Conservation (phyloP, 2,329 filamentous ascomycete species). For the Talaromyces pinophilus region DNA sequence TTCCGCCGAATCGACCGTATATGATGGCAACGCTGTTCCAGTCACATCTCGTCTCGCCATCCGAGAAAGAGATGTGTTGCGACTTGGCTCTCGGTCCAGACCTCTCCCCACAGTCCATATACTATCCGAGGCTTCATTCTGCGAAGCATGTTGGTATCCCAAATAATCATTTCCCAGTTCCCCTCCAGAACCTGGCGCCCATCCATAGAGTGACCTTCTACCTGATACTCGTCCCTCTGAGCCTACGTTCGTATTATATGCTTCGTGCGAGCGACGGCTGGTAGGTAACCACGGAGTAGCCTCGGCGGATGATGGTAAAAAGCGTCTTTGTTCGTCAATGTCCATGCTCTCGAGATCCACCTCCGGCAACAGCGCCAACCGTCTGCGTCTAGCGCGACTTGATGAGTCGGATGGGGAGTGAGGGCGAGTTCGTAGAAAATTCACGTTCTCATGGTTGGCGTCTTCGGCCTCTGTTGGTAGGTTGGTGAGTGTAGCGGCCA, state of each 20-base stretch:
- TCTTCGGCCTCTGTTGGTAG: constrained; percentile 45
- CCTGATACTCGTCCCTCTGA: constrained; percentile 58
- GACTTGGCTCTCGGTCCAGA: constrained; percentile 27
- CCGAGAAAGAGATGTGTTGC: constrained; percentile 29
- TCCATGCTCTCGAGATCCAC: constrained; percentile 41
- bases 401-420: constrained; percentile 33
- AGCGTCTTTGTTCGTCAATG: constrained; percentile 34
- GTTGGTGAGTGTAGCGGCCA: constrained; percentile 54
- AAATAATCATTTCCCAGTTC: constrained; percentile 25
- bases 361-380: constrained; percentile 30
- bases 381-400: constrained; percentile 38
- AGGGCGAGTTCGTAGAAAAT: constrained; percentile 50
- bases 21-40: constrained; percentile 26
- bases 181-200: constrained; percentile 55
- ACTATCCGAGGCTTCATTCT: constrained; percentile 27
- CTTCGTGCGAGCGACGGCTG: constrained; percentile 43
- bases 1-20: constrained; percentile 30
- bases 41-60: constrained; percentile 30
- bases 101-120: constrained; percentile 32
- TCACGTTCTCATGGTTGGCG: constrained; percentile 52
- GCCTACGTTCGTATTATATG: constrained; percentile 48
- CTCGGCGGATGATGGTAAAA: constrained; percentile 34
- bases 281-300: constrained; percentile 48
- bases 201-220: constrained; percentile 60
- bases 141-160: constrained; percentile 6